Base-by-base conservation (phyloP, 805 yeast genomes). In the Lachancea waltii region DNA sequence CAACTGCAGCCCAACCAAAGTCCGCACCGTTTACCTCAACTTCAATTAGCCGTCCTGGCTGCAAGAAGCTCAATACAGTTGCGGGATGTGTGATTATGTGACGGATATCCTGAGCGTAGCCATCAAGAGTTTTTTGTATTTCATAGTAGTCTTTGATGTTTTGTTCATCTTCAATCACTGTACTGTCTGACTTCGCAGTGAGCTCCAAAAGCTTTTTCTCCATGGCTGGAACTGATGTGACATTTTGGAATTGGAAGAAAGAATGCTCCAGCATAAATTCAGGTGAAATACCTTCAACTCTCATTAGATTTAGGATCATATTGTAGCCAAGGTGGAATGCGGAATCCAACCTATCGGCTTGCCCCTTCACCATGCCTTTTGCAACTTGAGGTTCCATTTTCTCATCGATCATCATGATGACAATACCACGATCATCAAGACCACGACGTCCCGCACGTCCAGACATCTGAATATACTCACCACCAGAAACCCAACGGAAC, bases 401-500 rank as follows among this genome's bases (percentile, higher is more conserved):
- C 60, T 92, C 97, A 60, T 92, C 97, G 60, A 92, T 87, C 99
- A 92, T 92, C 92, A 92, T 85, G 49, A 92, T 92, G 35, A 92
- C 99, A 62, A 92, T 87, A 67, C 99, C 99, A 62, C 98, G 82
- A 61, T 92, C 98, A 72, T 92, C 99, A 51, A 92, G 74, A 57
- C 99, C 99, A 73, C 98, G 85, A 72, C 98, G 89, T 52, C 99
- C 99, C 16, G 99, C 99, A 64, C 99, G 80, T 49, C 99, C 99
- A 31, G 96, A 85, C 99, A 92, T 92, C 67, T 92, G 99, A 57
- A 92, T 92, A 64, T 92, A 92, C 66, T 92, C 99, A 69, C 99
- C 99, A 43, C 98, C 98, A 40, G 95, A 85, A 22, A 92, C 97
- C 98, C 98, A 92, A 65, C 99, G 79, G 71, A 90, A 87, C 14